Evolutionary conservation across 768 basidiomycete genomes (phyloP), one percentile per base, ranked within the genome.

Genomic region (Mycena rebaudengoi): DNA sequence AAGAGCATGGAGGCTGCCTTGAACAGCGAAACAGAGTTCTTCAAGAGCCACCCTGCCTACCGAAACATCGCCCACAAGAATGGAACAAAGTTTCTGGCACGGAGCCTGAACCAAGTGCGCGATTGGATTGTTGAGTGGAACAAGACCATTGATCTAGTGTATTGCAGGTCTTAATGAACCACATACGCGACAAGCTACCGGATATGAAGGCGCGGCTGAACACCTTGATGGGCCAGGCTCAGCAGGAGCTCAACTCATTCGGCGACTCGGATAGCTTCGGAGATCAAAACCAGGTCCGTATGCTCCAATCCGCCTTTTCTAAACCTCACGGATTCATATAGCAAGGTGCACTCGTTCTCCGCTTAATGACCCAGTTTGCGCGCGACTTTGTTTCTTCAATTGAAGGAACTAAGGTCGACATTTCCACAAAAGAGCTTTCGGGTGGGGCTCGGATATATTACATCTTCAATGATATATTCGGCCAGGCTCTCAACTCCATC

Each of bases 161-260:
- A 20, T 3, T 55, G 32, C 59, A 90, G 94, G 95, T 98, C 30
- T 79, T 99, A 64, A 90, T 99, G 86, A 94, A 94, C 74, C 98
- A 99, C 74, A 99, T 99, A 66, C 89, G 98, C 62, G 98, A 99
- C 73, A 99, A 99, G 78, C 85, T 99, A 35, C 98, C 98, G 0
- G 98, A 99, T 76, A 99, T 99, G 98, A 99, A 99, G 76, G 98
- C 98, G 16, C 86, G 96, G 20, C 80, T 99, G 62, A 99, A 99
- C 74, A 99, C 98, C 3, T 80, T 98, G 23, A 99, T 99, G 94
- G 96, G 97, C 16, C 98, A 99, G 79, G 95, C 98, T 8, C 97
- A 98, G 73, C 98, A 99, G 75, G 98, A 99, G 76, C 86, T 99
- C 41, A 94, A 95, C 77, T 91, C 96, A 5, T 99, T 98, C 72